Evolutionary conservation across 2,329 filamentous ascomycete genomes (phyloP), one percentile per base, ranked within the genome.

Genomic region (Paecilomyces sp.): DNA sequence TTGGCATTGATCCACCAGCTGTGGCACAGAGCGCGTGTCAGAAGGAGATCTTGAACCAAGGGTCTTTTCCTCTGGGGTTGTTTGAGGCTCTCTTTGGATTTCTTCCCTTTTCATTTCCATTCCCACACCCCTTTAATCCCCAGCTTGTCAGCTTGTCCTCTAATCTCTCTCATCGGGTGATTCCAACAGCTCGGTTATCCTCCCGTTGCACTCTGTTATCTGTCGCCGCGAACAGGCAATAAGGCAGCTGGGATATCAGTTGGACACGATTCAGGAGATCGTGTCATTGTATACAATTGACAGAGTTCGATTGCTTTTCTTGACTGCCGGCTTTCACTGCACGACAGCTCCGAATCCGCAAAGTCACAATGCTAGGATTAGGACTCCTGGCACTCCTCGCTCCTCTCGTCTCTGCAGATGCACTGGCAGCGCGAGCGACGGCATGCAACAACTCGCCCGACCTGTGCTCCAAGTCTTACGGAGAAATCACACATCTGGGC

Each of bases 391-490:
- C 69, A 13, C 64, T 74, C 52, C 61, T 74, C 30, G 67, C 70
- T 13, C 61, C 69, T 24, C 55, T 55, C 18, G 67, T 63, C 9
- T 64, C 68, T 12, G 71, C 70, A 54, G 67, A 66, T 52, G 63
- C 67, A 12, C 55, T 72, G 33, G 65, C 59, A 58, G 71, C 65
- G 61, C 77, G 64, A 61, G 59, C 73, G 11, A 75, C 74, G 24
- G 85, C 86, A 33, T 94, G 91, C 83, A 94, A 94, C 77, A 93
- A 93, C 79, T 91, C 88, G 0, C 88, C 89, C 0, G 77, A 81
- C 52, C 83, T 94, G 50, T 94, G 91, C 79, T 79, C 77, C 62
- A 85, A 84, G 63, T 77, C 83, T 18, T 94, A 94, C 78, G 87
- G 85, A 76, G 85, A 88, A 65, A 83, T 94, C 66, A 92, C 90